Conservation (phyloP, 2,329 filamentous ascomycete species). For the Botrytis fragariae region DNA sequence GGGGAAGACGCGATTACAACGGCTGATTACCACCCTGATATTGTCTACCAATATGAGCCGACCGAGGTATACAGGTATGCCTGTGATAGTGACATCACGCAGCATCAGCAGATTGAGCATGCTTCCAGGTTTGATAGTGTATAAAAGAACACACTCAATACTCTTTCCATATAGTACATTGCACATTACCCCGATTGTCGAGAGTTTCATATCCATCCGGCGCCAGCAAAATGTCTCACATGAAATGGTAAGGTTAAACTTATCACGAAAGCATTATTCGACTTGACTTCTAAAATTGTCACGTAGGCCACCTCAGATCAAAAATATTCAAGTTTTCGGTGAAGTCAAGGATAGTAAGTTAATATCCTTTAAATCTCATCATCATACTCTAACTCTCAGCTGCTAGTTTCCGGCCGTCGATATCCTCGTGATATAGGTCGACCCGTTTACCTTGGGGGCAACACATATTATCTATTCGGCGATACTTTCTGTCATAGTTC, state of each 20-base stretch:
- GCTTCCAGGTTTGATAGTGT: not conserved
- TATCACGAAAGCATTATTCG: not conserved
- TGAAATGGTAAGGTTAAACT: slow-evolving; percentile 3
- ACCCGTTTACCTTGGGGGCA: slow-evolving; percentile 3
- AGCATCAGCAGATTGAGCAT: not conserved
- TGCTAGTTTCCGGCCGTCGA: slow-evolving; percentile 2
- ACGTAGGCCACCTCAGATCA: slow-evolving; percentile 1
- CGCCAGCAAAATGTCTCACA: slow-evolving; percentile 3
- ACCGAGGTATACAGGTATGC: not conserved
- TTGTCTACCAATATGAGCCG: not conserved
- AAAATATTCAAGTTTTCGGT: not conserved
- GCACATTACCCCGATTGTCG: not conserved
- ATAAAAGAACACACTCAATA: not conserved
- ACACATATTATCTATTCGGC: slow-evolving; percentile 17
- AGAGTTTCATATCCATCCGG: not conserved
- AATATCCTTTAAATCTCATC: not conserved
- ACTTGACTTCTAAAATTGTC: not conserved
- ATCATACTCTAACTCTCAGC: not conserved
- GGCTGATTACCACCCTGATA: not conserved
- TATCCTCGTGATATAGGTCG: slow-evolving; percentile 16
- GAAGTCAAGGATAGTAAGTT: not conserved
- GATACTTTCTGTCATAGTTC: slow-evolving; percentile 15
- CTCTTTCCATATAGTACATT: not conserved
- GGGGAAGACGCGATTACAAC: not conserved
- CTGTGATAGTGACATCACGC: not conserved